Conservation (phyloP, 352 stramenopile species). For the Pythium monospermum region DNA sequence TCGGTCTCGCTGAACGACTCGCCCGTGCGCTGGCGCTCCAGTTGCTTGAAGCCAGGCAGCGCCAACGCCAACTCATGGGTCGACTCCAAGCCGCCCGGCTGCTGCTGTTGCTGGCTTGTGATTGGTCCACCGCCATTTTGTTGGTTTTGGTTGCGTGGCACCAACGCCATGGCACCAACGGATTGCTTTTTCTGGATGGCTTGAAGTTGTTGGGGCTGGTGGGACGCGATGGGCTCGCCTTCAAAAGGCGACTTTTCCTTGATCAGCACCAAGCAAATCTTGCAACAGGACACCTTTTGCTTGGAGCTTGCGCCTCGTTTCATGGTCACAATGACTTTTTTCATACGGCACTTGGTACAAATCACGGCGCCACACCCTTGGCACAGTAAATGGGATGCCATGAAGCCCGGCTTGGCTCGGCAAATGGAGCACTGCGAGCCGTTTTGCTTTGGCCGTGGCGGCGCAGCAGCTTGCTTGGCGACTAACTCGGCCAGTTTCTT, state of each 20-base stretch:
- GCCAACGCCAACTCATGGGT: conserved; percentile 16
- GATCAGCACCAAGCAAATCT: conserved; percentile 63
- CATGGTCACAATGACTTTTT: conserved; percentile 43
- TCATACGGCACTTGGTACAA: conserved; percentile 70
- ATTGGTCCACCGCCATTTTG: background rate
- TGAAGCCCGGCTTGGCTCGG: conserved; percentile 40
- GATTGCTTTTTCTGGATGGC: conserved; percentile 24
- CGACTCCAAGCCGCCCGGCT: conserved; percentile 2
- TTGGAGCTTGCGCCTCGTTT: conserved; percentile 31
- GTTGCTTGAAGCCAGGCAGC: conserved; percentile 15
- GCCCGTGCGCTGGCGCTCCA: conserved; percentile 26
- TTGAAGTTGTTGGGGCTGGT: conserved; percentile 25
- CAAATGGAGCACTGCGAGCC: conserved; percentile 60
- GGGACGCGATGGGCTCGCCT: conserved; percentile 31
- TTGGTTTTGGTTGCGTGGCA: background rate
- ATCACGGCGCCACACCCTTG: conserved; percentile 68
- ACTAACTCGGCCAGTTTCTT: conserved; percentile 72
- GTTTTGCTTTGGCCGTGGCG: conserved; percentile 18
- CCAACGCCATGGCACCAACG: background rate
- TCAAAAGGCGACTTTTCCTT: conserved; percentile 67
- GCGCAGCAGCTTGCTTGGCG: conserved; percentile 29
- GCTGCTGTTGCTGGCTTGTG: background rate
- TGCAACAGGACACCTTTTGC: conserved; percentile 65
- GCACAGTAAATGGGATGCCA: conserved; percentile 51
- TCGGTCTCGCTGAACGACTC: conserved; percentile 52